Base-by-base conservation (phyloP, 2,329 filamentous ascomycete species). In the Hortaea werneckii region DNA sequence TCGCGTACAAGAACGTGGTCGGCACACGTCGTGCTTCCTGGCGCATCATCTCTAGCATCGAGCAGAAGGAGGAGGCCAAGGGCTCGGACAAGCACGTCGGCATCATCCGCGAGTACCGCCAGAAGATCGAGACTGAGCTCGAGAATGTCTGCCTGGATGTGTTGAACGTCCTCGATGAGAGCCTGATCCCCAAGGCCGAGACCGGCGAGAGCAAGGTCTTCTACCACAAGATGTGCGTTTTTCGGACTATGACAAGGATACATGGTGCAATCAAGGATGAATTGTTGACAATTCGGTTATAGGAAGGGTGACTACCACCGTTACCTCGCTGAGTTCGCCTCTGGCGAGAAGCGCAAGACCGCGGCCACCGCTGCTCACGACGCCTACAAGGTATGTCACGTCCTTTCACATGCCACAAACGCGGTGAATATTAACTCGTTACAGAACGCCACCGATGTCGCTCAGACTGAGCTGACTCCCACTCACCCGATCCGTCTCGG, bases 31-130 rank as follows among this genome's bases (percentile, higher is more conserved):
- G 92, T 82, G 90, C 90, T 67, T 95, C 88, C 63, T 98, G 90
- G 90, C 83, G 90, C 75, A 96, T 98, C 74, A 94, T 98, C 75
- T 94, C 89, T 68, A 96, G 92, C 68, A 96, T 98, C 73, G 90
- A 96, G 78, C 90, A 96, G 75, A 96, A 96, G 83, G 90, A 96
- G 78, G 90, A 96, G 76, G 92, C 88, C 68, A 96, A 95, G 82
- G 90, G 90, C 67, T 87, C 85, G 58, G 87, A 94, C 66, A 90
- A 92, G 79, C 90, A 96, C 72, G 87, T 95, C 64, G 69, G 75
- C 62, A 88, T 86, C 72, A 96, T 96, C 76, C 85, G 86, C 69
- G 88, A 95, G 55, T 96, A 96, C 79, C 90, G 90, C 66, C 82
- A 88, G 75, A 95, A 95, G 85, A 96, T 96, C 65, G 90, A 96